Evolutionary conservation across 495 filamentous ascomycete genomes (phyloP).

Genomic region (Aspergillus wentii): DNA sequence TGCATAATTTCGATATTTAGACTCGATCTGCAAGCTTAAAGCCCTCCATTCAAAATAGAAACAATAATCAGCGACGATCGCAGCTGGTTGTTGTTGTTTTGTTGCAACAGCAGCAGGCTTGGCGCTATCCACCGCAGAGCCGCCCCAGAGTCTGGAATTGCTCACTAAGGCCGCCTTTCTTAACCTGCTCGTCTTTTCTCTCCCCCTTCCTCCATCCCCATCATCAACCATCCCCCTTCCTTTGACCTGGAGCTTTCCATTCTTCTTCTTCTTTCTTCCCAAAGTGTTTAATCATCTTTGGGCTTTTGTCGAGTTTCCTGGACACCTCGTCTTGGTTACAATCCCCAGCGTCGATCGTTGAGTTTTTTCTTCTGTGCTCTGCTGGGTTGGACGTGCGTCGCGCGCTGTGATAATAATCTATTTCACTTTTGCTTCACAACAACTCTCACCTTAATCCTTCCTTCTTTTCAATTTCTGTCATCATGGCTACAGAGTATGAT

Average conservation of each 20-base stretch:
- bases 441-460: conserved; percentile 8
- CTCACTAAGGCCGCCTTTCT: not conserved
- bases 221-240: conserved; percentile 11
- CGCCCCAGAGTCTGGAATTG: conserved; percentile 15
- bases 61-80: no score
- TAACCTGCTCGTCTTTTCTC: conserved; percentile 3
- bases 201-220: conserved; percentile 25
- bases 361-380: conserved; percentile 2
- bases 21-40: no score
- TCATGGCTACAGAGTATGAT: conserved; percentile 75
- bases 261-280: conserved; percentile 7
- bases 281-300: conserved; percentile 6
- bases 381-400: conserved; percentile 1
- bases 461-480: conserved; percentile 15
- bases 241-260: conserved; percentile 6
- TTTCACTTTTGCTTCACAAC: conserved; percentile 4
- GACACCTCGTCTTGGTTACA: not conserved
- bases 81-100: no score
- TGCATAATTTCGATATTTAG: not conserved
- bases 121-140: conserved; percentile 8
- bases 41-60: no score
- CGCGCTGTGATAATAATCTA: conserved; percentile 2
- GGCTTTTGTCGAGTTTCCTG: conserved; percentile 1
- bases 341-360: not conserved
- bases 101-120: no score